Evolutionary conservation across 2,329 filamentous ascomycete species (phyloP).

Genomic region (Xylariaceae sp.): DNA sequence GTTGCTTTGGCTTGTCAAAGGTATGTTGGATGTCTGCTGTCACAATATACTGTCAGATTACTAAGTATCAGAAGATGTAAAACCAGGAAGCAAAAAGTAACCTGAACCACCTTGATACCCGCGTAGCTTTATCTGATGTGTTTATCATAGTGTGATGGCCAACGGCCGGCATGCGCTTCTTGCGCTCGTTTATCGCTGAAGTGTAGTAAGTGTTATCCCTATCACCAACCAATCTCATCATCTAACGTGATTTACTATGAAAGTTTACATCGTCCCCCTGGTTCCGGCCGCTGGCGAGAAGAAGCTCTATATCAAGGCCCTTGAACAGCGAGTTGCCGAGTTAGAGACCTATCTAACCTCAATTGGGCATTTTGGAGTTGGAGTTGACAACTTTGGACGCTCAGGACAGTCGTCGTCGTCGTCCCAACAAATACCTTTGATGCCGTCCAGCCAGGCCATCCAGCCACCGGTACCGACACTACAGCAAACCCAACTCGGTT

Average conservation of each 20-base stretch:
- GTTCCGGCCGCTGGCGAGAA: conserved; percentile 38
- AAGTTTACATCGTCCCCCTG: conserved; percentile 37
- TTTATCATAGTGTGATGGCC: conserved; percentile 32
- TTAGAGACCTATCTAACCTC: conserved; percentile 33
- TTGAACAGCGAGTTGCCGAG: conserved; percentile 35
- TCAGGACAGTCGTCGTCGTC: conserved; percentile 19
- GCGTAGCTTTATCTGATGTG: conserved; percentile 4
- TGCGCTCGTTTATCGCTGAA: conserved; percentile 35
- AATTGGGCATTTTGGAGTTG: conserved; percentile 27
- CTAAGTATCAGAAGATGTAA: conserved; percentile 30
- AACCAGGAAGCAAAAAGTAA: conserved; percentile 36
- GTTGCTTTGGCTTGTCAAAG: conserved; percentile 35
- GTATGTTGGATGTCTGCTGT: conserved; percentile 2
- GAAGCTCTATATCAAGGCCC: conserved; percentile 35
- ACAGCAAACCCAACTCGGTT: conserved; percentile 18
- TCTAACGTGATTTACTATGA: conserved; percentile 1
- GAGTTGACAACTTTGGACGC: conserved; percentile 29
- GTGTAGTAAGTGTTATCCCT: conserved; percentile 27
- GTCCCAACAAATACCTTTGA: conserved; percentile 17
- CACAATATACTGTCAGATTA: background rate
- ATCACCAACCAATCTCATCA: background rate
- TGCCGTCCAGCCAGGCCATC: conserved; percentile 5
- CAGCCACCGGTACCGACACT: conserved; percentile 3
- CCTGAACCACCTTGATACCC: background rate
- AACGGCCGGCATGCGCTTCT: conserved; percentile 34